A percentile compares a stretch with the other conserved stretches of the same genome.
phyloP scores from a whole-genome alignment of 371 early-diverging fungal species.

The Apophysomyces ossiformis region DNA sequence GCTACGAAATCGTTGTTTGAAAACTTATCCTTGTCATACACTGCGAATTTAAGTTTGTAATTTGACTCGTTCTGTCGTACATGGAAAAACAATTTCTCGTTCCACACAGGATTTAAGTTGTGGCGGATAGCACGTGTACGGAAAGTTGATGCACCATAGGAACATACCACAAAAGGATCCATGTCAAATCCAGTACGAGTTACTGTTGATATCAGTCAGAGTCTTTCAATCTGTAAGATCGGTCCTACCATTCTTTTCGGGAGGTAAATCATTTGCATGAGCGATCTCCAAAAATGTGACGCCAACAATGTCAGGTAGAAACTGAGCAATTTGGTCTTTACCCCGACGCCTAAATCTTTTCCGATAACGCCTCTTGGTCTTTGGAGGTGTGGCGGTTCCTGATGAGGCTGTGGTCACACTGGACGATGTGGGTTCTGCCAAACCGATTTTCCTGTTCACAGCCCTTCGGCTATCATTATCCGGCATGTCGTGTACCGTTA shows the following conservation, averaged over 20 bases:
- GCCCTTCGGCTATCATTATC: not conserved
- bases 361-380: not conserved
- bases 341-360: slow-evolving; percentile 16
- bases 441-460: slow-evolving; percentile 3
- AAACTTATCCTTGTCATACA: slow-evolving; percentile 83
- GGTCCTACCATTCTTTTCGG: slow-evolving; percentile 51
- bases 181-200: slow-evolving; percentile 75
- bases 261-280: slow-evolving; percentile 66
- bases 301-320: slow-evolving; percentile 53
- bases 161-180: slow-evolving; percentile 85
- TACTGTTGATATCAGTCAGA: slow-evolving; percentile 23
- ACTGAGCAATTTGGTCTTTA: slow-evolving; percentile 31
- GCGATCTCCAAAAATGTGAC: slow-evolving; percentile 68
- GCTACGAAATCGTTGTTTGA: slow-evolving; percentile 75
- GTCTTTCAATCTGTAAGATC: not conserved
- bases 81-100: slow-evolving; percentile 70
- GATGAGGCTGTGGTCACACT: slow-evolving; percentile 14
- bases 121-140: slow-evolving; percentile 70
- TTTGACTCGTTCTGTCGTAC: slow-evolving; percentile 60
- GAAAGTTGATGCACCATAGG: slow-evolving; percentile 75
- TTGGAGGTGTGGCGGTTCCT: slow-evolving; percentile 1
- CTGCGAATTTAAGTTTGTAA: slow-evolving; percentile 68
- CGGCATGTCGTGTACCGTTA: not conserved
- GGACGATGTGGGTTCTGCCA: not conserved
- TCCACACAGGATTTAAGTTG: slow-evolving; percentile 72